Base-by-base conservation (phyloP, 306 rosid genomes). In the Cucurbita pepo region DNA sequence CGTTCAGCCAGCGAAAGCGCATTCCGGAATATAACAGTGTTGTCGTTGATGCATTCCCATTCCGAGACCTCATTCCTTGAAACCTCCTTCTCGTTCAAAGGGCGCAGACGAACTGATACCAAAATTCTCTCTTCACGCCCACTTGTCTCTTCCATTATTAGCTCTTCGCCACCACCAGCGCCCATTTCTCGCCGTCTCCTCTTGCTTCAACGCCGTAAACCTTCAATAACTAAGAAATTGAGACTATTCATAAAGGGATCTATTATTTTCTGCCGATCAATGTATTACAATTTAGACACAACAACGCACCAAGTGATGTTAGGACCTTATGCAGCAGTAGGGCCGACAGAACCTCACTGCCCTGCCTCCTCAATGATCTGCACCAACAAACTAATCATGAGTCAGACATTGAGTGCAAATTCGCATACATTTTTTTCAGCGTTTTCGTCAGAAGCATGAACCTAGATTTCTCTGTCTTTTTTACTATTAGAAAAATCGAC, bases 21-120 rank as follows among this genome's bases (percentile, higher is more conserved):
- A 80, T 77, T 95, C 80, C 97, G 89, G 85, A 83, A 88, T 67
- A 95, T 82, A 89, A 95, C 71, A 37, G 95, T 86, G 77, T 76
- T 81, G 38, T 91, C 95, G 79, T 86, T 95, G 75, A 91, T 89
- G 83, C 97, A 89, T 84, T 95, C 99, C 99, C 97, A 95, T 60
- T 95, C 99, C 5, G 91, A 84, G 13, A 86, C 87, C 81, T 91
- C 97, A 53, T 85, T 81, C 78, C 87, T 91, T 18, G 83, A 71
- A 48, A 78, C 51, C 77, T 95, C 99, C 80, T 83, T 91, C 70
- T 86, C 95, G 7, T 82, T 91, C 57, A 95, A 79, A 80, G 99
- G 99, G 47, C 99, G 90, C 63, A 95, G 79, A 44, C 99, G 90
- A 81, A 95, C 88, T 15, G 99, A 91, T 79, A 95, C 99, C 54